phyloP scores from a whole-genome alignment of 805 yeast genomes.

The Wickerhamomyces xylosicus region DNA sequence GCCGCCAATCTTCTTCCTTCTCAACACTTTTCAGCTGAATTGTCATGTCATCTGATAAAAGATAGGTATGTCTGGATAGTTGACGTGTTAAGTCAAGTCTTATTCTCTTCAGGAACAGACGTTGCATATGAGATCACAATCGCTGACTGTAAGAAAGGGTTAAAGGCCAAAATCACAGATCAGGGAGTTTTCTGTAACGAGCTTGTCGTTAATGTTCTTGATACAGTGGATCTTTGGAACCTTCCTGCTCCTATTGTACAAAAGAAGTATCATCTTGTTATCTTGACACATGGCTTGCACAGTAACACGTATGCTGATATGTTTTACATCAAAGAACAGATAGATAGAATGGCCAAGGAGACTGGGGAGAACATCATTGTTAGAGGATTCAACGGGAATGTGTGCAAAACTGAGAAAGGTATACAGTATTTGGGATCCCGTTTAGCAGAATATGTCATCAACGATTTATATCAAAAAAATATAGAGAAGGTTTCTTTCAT shows the following conservation, averaged over 20 bases:
- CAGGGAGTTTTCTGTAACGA: conserved; percentile 22
- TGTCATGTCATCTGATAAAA: conserved; percentile 55
- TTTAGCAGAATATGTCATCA: conserved; percentile 54
- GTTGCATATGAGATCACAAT: conserved; percentile 53
- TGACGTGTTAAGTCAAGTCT: conserved; percentile 61
- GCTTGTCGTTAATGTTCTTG: conserved; percentile 40
- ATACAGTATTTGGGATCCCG: conserved; percentile 63
- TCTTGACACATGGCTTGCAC: conserved; percentile 71
- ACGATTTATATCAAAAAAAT: conserved; percentile 33
- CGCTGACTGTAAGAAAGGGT: conserved; percentile 27
- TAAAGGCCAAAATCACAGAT: conserved; percentile 15
- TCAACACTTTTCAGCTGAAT: conserved; percentile 47
- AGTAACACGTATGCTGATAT: conserved; percentile 70
- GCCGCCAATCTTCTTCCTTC: conserved; percentile 68
- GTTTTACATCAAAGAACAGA: conserved; percentile 61
- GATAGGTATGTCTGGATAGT: conserved; percentile 54
- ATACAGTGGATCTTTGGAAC: conserved; percentile 66
- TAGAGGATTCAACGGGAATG: conserved; percentile 60
- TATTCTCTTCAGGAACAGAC: conserved; percentile 52
- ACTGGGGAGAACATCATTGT: conserved; percentile 48
- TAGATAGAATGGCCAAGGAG: conserved; percentile 33
- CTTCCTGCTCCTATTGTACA: conserved; percentile 34
- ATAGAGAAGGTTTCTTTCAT: conserved; percentile 55
- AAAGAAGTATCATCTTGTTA: conserved; percentile 52
- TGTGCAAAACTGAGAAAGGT: conserved; percentile 73